Evolutionary conservation across 2,329 filamentous ascomycete genomes (phyloP).

Genomic region (Zymoseptoria pseudotritici): DNA sequence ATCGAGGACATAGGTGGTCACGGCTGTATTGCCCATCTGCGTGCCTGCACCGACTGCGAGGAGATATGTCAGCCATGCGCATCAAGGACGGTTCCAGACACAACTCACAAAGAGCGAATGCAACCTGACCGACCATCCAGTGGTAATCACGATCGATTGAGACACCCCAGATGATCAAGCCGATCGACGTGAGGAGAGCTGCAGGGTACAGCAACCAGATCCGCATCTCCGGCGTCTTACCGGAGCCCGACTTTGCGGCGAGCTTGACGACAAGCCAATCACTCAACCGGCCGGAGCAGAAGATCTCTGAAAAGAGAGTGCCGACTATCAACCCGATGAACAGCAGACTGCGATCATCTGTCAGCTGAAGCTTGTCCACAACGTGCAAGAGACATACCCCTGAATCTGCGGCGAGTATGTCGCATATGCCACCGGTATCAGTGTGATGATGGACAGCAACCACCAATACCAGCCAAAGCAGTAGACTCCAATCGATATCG

Average conservation of each 20-base stretch:
- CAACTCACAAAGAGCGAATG: constrained; percentile 13
- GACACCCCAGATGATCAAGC: constrained; percentile 12
- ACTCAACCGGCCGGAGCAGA: constrained; percentile 11
- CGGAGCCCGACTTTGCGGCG: constrained; percentile 5
- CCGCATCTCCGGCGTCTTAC: constrained; percentile 12
- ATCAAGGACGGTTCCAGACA: neutral
- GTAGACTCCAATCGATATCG: constrained; percentile 9
- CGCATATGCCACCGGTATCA: constrained; percentile 14
- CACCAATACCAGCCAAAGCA: constrained; percentile 17
- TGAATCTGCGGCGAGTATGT: constrained; percentile 12
- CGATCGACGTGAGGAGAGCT: constrained; percentile 7
- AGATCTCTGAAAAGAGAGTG: constrained; percentile 13
- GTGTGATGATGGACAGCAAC: constrained; percentile 11
- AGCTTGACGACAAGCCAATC: constrained; percentile 16
- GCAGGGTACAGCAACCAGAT: constrained; percentile 14
- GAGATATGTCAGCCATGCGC: constrained; percentile 2
- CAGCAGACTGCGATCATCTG: constrained; percentile 3
- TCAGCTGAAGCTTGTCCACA: neutral
- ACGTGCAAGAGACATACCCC: constrained; percentile 5
- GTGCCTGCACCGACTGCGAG: constrained; percentile 11
- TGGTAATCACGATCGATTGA: constrained; percentile 13
- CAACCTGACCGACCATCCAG: constrained; percentile 15
- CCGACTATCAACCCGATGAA: constrained; percentile 15
- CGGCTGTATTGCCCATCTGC: constrained; percentile 14
- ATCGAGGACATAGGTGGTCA: constrained; percentile 14